These are phyloP conservation scores for Hanseniaspora meyeri DNA, from an alignment of 805 yeast species.

Conservation along the genomic window DNA sequence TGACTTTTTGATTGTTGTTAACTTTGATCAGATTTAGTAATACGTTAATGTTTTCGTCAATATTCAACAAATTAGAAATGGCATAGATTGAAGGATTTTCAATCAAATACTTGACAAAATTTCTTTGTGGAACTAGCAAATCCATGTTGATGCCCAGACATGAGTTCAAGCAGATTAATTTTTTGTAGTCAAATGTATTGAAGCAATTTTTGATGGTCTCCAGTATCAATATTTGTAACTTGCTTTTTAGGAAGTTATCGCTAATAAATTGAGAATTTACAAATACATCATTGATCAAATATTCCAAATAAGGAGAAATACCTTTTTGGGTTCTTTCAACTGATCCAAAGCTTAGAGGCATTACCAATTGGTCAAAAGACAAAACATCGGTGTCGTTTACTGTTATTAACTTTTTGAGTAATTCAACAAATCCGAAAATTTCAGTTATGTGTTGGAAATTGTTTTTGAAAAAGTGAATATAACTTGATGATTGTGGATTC, in stretches of 20 bases:
- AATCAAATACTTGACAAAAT: slow-evolving; percentile 41
- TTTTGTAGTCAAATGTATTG: slow-evolving; percentile 38
- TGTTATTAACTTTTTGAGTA: not conserved
- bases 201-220: slow-evolving; percentile 39
- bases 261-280: slow-evolving; percentile 34
- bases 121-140: slow-evolving; percentile 32
- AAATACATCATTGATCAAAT: slow-evolving; percentile 53
- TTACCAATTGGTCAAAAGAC: slow-evolving; percentile 37
- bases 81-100: slow-evolving; percentile 53
- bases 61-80: slow-evolving; percentile 4
- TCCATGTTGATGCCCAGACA: slow-evolving; percentile 38
- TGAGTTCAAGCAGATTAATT: slow-evolving; percentile 43
- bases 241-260: slow-evolving; percentile 26
- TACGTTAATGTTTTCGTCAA: slow-evolving; percentile 36
- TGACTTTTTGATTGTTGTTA: not conserved
- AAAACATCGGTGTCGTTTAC: not conserved
- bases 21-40: slow-evolving; percentile 34
- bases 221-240: slow-evolving; percentile 45
- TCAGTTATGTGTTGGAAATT: slow-evolving; percentile 48
- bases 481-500: slow-evolving; percentile 16
- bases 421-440: slow-evolving; percentile 32
- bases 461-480: slow-evolving; percentile 31
- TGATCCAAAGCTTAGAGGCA: slow-evolving; percentile 53
- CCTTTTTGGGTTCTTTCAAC: slow-evolving; percentile 50
- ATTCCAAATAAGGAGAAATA: slow-evolving; percentile 70